Percentiles rank a stretch among this genome's conserved stretches.
phyloP scores from a whole-genome alignment of 305 asterid genomes.

The Solanum hybrid region DNA sequence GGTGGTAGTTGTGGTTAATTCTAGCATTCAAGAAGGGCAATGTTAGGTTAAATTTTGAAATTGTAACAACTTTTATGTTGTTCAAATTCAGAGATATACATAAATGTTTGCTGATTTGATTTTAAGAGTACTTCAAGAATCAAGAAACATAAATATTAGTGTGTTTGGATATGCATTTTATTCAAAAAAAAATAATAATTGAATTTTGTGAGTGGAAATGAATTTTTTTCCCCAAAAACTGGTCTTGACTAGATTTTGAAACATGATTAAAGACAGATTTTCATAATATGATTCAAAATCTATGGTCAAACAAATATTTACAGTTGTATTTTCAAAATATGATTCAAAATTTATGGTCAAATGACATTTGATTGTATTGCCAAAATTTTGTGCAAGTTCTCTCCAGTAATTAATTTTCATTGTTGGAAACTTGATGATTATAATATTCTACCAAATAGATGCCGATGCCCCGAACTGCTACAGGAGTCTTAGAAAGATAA shows the following conservation, averaged over 20 bases:
- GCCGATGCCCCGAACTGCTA: neutral
- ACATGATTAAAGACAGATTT: neutral
- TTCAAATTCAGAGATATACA: neutral
- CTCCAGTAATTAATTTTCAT: neutral
- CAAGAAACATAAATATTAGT: neutral
- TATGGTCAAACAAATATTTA: neutral
- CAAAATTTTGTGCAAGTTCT: neutral
- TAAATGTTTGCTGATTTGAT: neutral
- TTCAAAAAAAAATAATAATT: neutral
- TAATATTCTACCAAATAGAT: neutral
- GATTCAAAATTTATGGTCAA: neutral
- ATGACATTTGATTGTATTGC: neutral
- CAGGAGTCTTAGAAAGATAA: too few relatives aligned
- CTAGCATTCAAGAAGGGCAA: neutral
- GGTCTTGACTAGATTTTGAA: neutral
- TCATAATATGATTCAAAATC: neutral
- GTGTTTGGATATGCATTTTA: neutral
- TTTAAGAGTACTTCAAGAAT: neutral
- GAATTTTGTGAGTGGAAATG: neutral
- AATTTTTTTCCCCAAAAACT: neutral
- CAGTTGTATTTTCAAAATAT: neutral
- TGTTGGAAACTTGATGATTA: neutral
- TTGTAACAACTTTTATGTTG: neutral
- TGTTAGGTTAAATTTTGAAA: neutral
- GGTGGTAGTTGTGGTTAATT: neutral